Evolutionary conservation across 106 monocot species (phyloP).

Genomic region (Dendrobium catenatum): DNA sequence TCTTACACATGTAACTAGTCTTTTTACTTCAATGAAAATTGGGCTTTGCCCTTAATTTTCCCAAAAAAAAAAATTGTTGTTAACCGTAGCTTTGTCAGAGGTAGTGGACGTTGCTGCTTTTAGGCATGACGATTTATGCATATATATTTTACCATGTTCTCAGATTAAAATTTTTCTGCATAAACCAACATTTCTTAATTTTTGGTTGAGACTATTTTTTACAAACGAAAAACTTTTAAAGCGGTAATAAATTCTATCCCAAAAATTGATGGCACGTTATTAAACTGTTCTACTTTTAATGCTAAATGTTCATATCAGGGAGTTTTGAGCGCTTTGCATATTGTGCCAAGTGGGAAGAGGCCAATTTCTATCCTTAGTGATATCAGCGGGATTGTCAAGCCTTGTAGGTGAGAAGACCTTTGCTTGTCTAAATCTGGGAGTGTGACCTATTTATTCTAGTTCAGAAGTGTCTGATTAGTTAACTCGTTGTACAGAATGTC

Average conservation of each 20-base stretch:
- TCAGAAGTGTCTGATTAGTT: not conserved
- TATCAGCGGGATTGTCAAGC: conserved; percentile 37
- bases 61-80: too few species aligned
- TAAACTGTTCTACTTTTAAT: conserved; percentile 6
- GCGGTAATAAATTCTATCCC: not conserved
- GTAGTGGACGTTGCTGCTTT: too few species aligned
- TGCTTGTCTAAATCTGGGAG: not conserved
- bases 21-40: too few species aligned
- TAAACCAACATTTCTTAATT: not conserved
- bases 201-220: not conserved
- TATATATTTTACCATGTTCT: not conserved
- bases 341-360: conserved; percentile 26
- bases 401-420: conserved; percentile 9
- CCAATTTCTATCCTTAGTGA: conserved; percentile 22
- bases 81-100: too few species aligned
- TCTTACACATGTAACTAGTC: too few species aligned
- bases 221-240: not conserved
- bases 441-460: not conserved
- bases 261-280: not conserved
- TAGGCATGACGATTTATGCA: not conserved
- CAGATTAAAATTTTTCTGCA: not conserved
- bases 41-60: too few species aligned
- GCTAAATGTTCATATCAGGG: conserved; percentile 20
- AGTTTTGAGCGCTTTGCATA: conserved; percentile 1
- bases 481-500: conserved; percentile 12